A percentile compares a stretch with the other conserved stretches of the same genome.
Conservation (phyloP, 2,329 filamentous ascomycete species). For the Diaporthe citri region DNA sequence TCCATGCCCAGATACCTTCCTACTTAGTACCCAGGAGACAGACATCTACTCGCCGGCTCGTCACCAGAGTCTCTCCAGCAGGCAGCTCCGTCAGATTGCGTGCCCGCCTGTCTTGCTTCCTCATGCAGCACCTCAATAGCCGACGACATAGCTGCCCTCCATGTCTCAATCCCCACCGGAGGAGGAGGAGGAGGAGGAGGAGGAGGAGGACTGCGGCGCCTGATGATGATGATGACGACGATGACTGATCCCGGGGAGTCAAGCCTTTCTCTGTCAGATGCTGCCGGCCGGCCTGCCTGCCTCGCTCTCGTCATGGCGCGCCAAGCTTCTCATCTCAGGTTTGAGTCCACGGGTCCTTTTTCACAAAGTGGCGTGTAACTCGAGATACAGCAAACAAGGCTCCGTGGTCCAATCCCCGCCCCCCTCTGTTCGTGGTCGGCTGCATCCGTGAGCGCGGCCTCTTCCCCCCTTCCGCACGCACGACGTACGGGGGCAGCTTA, state of each 20-base stretch:
- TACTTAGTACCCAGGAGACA: background rate
- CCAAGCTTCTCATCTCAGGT: slow-evolving; percentile 27
- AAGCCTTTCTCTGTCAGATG: background rate
- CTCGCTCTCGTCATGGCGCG: background rate
- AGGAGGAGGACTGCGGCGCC: background rate
- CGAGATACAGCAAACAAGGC: slow-evolving; percentile 3
- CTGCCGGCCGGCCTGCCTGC: slow-evolving; percentile 4
- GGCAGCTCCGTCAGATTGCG: background rate
- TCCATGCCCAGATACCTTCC: background rate
- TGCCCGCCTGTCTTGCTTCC: slow-evolving; percentile 26
- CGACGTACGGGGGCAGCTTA: background rate
- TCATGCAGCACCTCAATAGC: slow-evolving; percentile 29
- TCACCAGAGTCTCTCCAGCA: slow-evolving; percentile 1
- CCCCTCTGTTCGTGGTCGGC: slow-evolving; percentile 16
- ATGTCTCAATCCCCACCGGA: slow-evolving; percentile 12
- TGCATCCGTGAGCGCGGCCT: slow-evolving; percentile 13
- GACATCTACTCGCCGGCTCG: slow-evolving; percentile 7
- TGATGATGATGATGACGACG: background rate
- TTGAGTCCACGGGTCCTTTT: slow-evolving; percentile 4
- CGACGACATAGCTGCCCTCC: slow-evolving; percentile 12
- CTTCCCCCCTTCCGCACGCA: background rate
- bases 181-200: background rate
- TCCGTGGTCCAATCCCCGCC: slow-evolving; percentile 17
- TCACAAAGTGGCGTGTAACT: slow-evolving; percentile 14
- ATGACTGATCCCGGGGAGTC: background rate